Evolutionary conservation across 495 filamentous ascomycete genomes (phyloP), one percentile per base, ranked within the genome.

Genomic region (Chaetomidium leptoderma): DNA sequence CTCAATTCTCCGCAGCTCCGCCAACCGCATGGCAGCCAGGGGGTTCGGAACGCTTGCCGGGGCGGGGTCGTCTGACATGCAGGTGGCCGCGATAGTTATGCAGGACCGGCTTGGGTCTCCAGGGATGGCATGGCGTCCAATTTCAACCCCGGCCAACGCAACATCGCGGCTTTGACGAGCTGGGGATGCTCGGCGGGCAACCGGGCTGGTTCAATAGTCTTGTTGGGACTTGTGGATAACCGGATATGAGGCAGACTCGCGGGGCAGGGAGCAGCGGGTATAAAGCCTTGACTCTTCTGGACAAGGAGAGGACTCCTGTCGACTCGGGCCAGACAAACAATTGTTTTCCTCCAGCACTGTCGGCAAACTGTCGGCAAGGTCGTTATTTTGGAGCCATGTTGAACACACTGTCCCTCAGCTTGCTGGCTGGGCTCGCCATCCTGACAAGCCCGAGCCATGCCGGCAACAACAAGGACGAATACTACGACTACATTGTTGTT

Each of bases 401-500:
- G 29, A 36, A 13, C 6, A 5, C 17, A 10, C 4, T 50, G 17
- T 23, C 47, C 3, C 19, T 50, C 4, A 24, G 48, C 29, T 32
- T 53, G 1, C 19, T 40, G 10, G 11, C 35, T 8, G 50, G 50
- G 8, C 14, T 42, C 4, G 36, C 36, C 2, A 1, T 30, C 36
- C 21, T 40, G 36, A 36, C 24, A 2, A 13, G 24, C 16, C 23
- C 35, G 17, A 19, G 21, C 6, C 36, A 40, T 21, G 50, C 35
- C 7, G 48, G 32, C 21, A 9, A 10, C 13, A 47, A 24, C 32
- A 23, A 36, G 1, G 50, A 53, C 50, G 11, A 53, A 16, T 40
- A 53, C 21, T 73, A 73, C 44, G 70, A 73, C 62, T 73, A 73
- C 62, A 63, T 73, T n/a, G 67, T 73, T 8, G 58, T 71, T 8